phyloP scores from a whole-genome alignment of 2,329 filamentous ascomycete genomes.

The Calonectria pseudoturangicola region DNA sequence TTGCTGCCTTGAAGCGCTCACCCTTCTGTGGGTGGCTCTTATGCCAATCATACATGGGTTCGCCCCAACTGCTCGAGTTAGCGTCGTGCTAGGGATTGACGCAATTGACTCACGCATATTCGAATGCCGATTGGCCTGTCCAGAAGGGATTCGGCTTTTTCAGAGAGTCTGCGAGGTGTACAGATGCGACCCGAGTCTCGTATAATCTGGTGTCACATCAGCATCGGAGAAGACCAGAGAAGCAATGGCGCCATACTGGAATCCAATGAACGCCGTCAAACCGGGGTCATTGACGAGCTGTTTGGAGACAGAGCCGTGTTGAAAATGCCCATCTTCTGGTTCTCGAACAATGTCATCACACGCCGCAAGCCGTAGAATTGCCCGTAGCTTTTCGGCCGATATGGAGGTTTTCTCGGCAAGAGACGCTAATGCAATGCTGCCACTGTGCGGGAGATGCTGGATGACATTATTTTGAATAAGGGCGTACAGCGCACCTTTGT shows the following conservation, averaged over 20 bases:
- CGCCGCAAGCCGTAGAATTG: constrained; percentile 41
- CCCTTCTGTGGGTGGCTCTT: constrained; percentile 61
- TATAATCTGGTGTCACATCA: constrained; percentile 36
- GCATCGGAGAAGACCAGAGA: not conserved
- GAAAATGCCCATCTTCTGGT: constrained; percentile 29
- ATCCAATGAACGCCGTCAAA: constrained; percentile 44
- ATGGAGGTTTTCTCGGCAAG: constrained; percentile 40
- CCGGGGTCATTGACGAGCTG: constrained; percentile 38
- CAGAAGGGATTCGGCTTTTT: constrained; percentile 42
- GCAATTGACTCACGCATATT: constrained; percentile 41
- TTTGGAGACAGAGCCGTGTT: constrained; percentile 37
- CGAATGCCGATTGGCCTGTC: constrained; percentile 48
- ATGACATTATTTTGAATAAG: constrained; percentile 44
- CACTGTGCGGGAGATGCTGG: constrained; percentile 36
- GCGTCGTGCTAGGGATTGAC: not conserved
- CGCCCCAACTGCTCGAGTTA: constrained; percentile 41
- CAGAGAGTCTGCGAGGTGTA: constrained; percentile 46
- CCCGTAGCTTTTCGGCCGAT: constrained; percentile 41
- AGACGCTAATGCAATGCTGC: constrained; percentile 23
- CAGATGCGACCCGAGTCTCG: constrained; percentile 47
- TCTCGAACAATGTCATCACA: constrained; percentile 44
- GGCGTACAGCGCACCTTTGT: constrained; percentile 45
- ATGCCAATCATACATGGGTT: constrained; percentile 51
- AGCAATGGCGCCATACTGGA: constrained; percentile 37
- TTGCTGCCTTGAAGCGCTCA: constrained; percentile 54